A percentile compares a stretch with the other conserved stretches of the same genome.
These are phyloP conservation scores for Coemansia sp. DNA, from an alignment of 192 early-diverging fungal genomes.

Conservation along the genomic window DNA sequence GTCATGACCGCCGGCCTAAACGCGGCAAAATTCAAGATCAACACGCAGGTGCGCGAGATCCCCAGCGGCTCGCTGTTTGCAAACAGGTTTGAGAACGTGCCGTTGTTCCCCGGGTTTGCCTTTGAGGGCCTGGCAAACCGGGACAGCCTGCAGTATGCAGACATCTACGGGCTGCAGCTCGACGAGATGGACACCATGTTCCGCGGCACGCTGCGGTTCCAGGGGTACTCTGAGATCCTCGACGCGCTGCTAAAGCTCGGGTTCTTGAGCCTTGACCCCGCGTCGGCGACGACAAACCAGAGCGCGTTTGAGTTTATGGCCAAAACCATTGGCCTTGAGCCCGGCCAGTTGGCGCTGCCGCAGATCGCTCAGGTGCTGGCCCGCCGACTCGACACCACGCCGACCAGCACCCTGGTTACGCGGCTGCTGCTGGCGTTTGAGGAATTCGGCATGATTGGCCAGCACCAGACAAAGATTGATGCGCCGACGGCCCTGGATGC, in stretches of 20 bases:
- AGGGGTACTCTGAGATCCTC: conserved; percentile 89
- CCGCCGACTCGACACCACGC: neutral
- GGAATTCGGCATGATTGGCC: conserved; percentile 49
- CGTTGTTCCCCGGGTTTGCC: conserved; percentile 81
- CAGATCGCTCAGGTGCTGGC: conserved; percentile 4
- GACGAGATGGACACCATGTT: conserved; percentile 86
- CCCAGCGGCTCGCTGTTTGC: conserved; percentile 66
- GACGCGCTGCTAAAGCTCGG: conserved; percentile 75
- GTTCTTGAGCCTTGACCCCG: conserved; percentile 60
- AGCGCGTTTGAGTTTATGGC: conserved; percentile 30
- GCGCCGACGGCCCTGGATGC: conserved; percentile 72
- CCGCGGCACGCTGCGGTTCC: conserved; percentile 90
- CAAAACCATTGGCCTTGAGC: conserved; percentile 5
- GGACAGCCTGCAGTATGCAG: conserved; percentile 85
- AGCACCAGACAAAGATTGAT: neutral
- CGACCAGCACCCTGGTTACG: conserved; percentile 46
- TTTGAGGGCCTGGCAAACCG: conserved; percentile 96
- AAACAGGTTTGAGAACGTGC: conserved; percentile 67
- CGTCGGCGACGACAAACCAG: conserved; percentile 11
- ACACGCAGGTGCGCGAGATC: conserved; percentile 66
- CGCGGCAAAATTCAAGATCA: conserved; percentile 74
- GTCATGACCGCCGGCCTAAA: conserved; percentile 90
- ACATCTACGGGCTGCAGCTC: conserved; percentile 79
- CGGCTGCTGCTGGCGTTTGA: conserved; percentile 59
- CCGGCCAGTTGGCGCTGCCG: neutral